Evolutionary conservation across 306 rosid species (phyloP), one percentile per base, ranked within the genome.

Genomic region (Cicer cuneatum): DNA sequence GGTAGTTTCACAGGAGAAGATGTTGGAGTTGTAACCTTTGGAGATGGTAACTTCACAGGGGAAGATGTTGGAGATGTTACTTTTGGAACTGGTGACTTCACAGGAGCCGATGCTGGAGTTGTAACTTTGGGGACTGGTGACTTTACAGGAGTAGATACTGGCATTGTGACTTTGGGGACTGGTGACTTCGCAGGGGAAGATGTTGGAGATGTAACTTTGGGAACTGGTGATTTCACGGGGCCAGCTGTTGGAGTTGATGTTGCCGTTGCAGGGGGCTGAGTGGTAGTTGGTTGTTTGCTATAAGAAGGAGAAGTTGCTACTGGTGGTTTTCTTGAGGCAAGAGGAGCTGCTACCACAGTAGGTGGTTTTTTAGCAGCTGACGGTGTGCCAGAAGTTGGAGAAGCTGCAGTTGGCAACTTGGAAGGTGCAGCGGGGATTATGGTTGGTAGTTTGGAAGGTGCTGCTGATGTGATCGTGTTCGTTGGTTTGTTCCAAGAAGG

Each of bases 341-440:
- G 8, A 65, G 80, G 57, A 1, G 73, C 3, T 66, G 71, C 11
- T 46, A 29, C 57, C 2, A 37, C 74, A 18, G 1, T 37, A 3
- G 51, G 58, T 59, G 66, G 43, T 59, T 35, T 59, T 57, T 24
- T 57, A 12, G 63, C 37, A 29, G 63, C 15, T 11, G 63, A 29
- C 11, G 63, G 63, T 33, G 65, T 59, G 10, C 42, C 10, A 59
- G 65, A 29, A 59, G 19, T 59, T 13, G 67, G 79, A 5, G 65
- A 46, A n/a, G 62, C 49, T 53, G 69, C 69, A 2, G 19, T 66
- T 38, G 79, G 83, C 63, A 72, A 72, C 60, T 66, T 74, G 21
- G 76, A 48, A 24, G 83, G 72, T 74, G 83, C 48, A 40, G 58
- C 47, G 4, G 80, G 70, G 42, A 24, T 74, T 54, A 74, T 54